Percentiles rank a stretch among this genome's conserved stretches.
These are phyloP conservation scores for Citrus sinensis DNA, from an alignment of 345 rosid genomes.

Conservation along the genomic window DVS_A1.0 CM039161.1:2209001-2209500, in stretches of 20 bases:
- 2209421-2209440: neutral
- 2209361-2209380: neutral
- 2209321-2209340: neutral
- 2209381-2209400: neutral
- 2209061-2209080: neutral
- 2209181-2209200: slow-evolving; percentile 95
- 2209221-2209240: slow-evolving; percentile 47
- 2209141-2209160: slow-evolving; percentile 81
- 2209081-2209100: slow-evolving; percentile 41
- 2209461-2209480: neutral
- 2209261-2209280: neutral
- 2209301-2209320: neutral
- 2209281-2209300: neutral
- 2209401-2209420: neutral
- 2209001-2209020: neutral
- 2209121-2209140: slow-evolving; percentile 97
- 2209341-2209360: neutral
- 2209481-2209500: neutral
- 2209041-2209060: neutral
- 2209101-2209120: slow-evolving; percentile 90
- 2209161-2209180: slow-evolving; percentile 89
- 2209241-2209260: neutral
- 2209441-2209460: neutral
- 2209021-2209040: neutral
- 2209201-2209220: slow-evolving; percentile 91